These are phyloP conservation scores for Cystobasidium tubakii DNA, from an alignment of 768 basidiomycete genomes.

Conservation along the genomic window DNA sequence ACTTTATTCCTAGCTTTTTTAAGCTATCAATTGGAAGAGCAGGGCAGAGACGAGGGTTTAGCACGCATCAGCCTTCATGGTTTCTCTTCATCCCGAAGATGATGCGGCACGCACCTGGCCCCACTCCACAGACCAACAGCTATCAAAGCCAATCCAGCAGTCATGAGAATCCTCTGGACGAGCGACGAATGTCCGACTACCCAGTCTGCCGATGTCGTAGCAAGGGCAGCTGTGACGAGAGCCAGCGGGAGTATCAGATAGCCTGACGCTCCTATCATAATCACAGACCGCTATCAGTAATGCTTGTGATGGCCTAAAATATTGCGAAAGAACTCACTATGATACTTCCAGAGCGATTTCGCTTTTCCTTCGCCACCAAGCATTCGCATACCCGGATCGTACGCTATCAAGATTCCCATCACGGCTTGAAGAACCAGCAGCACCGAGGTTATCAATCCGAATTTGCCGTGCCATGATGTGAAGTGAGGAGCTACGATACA, in stretches of 20 bases:
- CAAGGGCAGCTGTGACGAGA: conserved; percentile 37
- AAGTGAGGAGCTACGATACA: conserved; percentile 36
- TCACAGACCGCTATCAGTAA: not conserved
- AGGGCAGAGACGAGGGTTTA: no score
- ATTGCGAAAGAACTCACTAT: conserved; percentile 36
- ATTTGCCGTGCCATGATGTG: conserved; percentile 40
- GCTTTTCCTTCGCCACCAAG: conserved; percentile 37
- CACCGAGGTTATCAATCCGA: conserved; percentile 35
- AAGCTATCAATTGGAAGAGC: no score
- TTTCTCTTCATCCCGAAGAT: not conserved
- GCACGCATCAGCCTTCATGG: not conserved
- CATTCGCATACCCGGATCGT: conserved; percentile 34
- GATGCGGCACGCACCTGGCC: conserved; percentile 21
- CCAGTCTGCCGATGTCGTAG: conserved; percentile 39
- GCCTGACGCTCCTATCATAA: conserved; percentile 35
- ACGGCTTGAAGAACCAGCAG: conserved; percentile 36
- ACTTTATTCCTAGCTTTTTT: conserved; percentile 38
- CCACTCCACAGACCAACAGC: conserved; percentile 1
- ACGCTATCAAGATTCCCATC: conserved; percentile 39
- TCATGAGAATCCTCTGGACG: conserved; percentile 24
- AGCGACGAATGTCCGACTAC: conserved; percentile 27
- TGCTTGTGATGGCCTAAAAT: no score
- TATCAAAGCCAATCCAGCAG: conserved; percentile 22
- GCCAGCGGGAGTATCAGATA: conserved; percentile 40
- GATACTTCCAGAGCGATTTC: conserved; percentile 42